Conservation (phyloP, 2,329 filamentous ascomycete species). For the Sporothrix globosa region DNA sequence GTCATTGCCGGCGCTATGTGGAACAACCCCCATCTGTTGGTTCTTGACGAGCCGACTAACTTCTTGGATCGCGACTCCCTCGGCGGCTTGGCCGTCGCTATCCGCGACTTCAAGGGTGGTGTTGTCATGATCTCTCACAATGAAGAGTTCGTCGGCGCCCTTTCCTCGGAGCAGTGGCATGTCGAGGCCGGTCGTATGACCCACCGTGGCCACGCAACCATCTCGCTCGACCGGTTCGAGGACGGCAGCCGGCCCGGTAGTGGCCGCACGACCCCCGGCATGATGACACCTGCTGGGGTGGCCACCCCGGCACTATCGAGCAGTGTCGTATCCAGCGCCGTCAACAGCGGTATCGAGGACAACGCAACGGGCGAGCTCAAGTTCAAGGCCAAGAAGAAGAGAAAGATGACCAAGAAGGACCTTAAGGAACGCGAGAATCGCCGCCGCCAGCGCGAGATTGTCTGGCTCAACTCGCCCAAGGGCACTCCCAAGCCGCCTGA, state of each 20-base stretch:
- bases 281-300: slow-evolving; percentile 52
- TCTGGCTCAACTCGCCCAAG: slow-evolving; percentile 83
- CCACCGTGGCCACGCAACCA: slow-evolving; percentile 75
- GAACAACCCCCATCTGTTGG: slow-evolving; percentile 97
- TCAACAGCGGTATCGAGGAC: slow-evolving; percentile 84
- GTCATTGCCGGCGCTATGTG: slow-evolving; percentile 95
- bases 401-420: slow-evolving; percentile 98
- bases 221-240: slow-evolving; percentile 83
- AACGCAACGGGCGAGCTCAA: slow-evolving; percentile 66
- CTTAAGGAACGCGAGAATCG: slow-evolving; percentile 90
- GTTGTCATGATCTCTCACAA: slow-evolving; percentile 99
- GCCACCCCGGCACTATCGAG: slow-evolving; percentile 59
- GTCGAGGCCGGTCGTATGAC: slow-evolving; percentile 86
- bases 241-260: slow-evolving; percentile 66
- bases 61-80: slow-evolving; percentile 98
- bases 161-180: slow-evolving; percentile 96
- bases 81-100: slow-evolving; percentile 94
- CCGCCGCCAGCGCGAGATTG: slow-evolving; percentile 80
- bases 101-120: slow-evolving; percentile 96
- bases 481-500: slow-evolving; percentile 77
- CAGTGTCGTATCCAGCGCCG: slow-evolving; percentile 64
- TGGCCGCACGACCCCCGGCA: slow-evolving; percentile 43
- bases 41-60: slow-evolving; percentile 98
- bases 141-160: slow-evolving; percentile 95
- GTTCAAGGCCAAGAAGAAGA: slow-evolving; percentile 91